Evolutionary conservation across 176 grass and related monocot genomes (phyloP), one percentile per base, ranked within the genome.

Genomic region (Eragrostis curvula): DNA sequence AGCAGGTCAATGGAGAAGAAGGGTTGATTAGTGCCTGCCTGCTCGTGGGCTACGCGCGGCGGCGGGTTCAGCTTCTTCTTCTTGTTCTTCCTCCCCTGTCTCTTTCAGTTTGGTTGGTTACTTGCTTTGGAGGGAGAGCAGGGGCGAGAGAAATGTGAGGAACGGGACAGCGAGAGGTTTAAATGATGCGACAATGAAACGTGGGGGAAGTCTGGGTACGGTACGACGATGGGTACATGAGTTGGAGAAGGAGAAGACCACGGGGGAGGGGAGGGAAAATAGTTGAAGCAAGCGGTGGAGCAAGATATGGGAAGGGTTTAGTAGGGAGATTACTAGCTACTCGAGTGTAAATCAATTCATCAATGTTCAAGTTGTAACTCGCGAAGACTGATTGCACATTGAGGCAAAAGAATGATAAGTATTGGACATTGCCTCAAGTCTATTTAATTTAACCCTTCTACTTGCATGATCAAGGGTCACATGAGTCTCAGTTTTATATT

Each of bases 61-160:
- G 70, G 27, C 49, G 10, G 21, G 52, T 7, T 40, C 71, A 36
- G 73, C 73, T 60, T 15, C 36, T 21, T 24, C 73, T 39, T 60
- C 53, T 21, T 20, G 24, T 2, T 3, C 25, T 39, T 13, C 71
- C 49, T 16, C 42, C 28, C 12, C 49, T 42, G 80, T 88, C 86
- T 68, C 49, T 79, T 58, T 88, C 80, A 50, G 29, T 49, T 57
- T 74, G 81, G 75, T 79, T 84, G 75, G 75, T 84, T 68, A 32
- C 85, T 77, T 79, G 81, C 68, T 73, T 79, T 49, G 70, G 51
- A 68, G 49, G 27, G 68, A 41, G 66, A 45, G 21, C 42, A 32
- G 27, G 25, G 59, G 57, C 79, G 66, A 88, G 86, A 83, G 74
- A 73, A 78, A 79, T 71, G 74, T 79, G 81, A 67, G 40, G 72